These are phyloP conservation scores for Spizellomyces sp. DNA, from an alignment of 192 early-diverging fungal genomes.

Conservation along the genomic window DNA sequence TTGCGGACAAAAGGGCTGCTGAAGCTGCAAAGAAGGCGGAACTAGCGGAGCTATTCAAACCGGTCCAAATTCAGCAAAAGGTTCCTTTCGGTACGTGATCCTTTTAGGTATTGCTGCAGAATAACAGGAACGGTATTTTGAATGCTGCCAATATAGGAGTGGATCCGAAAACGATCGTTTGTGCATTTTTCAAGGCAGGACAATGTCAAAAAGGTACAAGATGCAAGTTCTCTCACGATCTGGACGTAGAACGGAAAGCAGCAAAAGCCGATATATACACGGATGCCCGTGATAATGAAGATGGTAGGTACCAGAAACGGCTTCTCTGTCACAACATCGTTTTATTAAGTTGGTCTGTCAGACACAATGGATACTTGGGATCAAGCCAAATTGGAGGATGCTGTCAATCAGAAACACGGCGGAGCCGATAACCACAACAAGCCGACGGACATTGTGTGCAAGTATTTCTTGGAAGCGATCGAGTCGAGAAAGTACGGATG, in stretches of 20 bases:
- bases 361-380: slow-evolving; percentile 98
- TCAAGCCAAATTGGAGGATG: slow-evolving; percentile 86
- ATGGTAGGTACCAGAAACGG: slow-evolving; percentile 22
- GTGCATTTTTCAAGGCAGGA: slow-evolving; percentile 90
- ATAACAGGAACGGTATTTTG: neutral
- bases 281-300: slow-evolving; percentile 69
- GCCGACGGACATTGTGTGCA: slow-evolving; percentile 98
- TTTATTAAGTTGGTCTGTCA: slow-evolving; percentile 18
- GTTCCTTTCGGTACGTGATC: slow-evolving; percentile 74
- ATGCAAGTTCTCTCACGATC: slow-evolving; percentile 99
- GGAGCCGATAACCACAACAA: slow-evolving; percentile 72
- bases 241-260: slow-evolving; percentile 86
- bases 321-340: slow-evolving; percentile 6
- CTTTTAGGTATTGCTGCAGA: too few species aligned
- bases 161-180: slow-evolving; percentile 94
- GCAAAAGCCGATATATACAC: slow-evolving; percentile 93
- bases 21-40: slow-evolving; percentile 91
- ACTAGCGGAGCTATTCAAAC: slow-evolving; percentile 87
- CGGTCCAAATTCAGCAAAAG: slow-evolving; percentile 82
- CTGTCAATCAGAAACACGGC: slow-evolving; percentile 80
- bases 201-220: slow-evolving; percentile 85
- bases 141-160: slow-evolving; percentile 53
- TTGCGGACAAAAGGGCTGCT: slow-evolving; percentile 68
- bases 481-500: slow-evolving; percentile 95
- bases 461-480: slow-evolving; percentile 95